Evolutionary conservation across 768 basidiomycete genomes (phyloP).

Genomic region (Gloeopeniophorella convolvens): DNA sequence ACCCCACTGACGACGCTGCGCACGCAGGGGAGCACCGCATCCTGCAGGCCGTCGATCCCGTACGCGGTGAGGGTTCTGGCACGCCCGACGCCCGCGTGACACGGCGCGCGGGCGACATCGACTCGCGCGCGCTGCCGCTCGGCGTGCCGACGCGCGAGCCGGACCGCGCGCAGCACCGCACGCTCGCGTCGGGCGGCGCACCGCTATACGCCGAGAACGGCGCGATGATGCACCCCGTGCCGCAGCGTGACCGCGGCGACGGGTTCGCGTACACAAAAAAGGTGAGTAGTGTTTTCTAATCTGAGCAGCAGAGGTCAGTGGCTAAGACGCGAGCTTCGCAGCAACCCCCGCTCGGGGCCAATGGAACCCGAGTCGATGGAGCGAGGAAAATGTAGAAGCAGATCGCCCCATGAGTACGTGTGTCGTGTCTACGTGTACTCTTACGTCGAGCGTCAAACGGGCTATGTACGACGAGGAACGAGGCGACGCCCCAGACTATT

Average conservation of each 20-base stretch:
- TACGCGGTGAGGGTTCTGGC: not conserved
- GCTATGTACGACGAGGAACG: no score
- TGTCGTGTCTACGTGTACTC: no score
- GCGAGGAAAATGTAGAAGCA: no score
- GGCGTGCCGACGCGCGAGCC: constrained; percentile 1
- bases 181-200: not conserved
- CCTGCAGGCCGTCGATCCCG: constrained; percentile 2
- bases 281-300: not conserved
- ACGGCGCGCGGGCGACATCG: not conserved
- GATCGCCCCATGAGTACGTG: no score
- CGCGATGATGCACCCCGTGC: constrained; percentile 7
- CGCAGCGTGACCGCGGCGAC: constrained; percentile 12
- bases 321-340: not conserved
- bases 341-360: no score
- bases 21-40: constrained; percentile 11
- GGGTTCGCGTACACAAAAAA: constrained; percentile 7
- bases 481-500: no score
- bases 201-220: constrained; percentile 2
- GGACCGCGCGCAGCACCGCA: constrained; percentile 6
- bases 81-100: not conserved
- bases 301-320: not conserved
- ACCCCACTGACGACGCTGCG: not conserved
- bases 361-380: no score
- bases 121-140: not conserved
- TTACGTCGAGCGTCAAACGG: no score